A percentile compares a stretch with the other conserved stretches of the same genome.
Evolutionary conservation across 208 protist species (phyloP).

Genomic region (Leishmania aethiopica): DNA sequence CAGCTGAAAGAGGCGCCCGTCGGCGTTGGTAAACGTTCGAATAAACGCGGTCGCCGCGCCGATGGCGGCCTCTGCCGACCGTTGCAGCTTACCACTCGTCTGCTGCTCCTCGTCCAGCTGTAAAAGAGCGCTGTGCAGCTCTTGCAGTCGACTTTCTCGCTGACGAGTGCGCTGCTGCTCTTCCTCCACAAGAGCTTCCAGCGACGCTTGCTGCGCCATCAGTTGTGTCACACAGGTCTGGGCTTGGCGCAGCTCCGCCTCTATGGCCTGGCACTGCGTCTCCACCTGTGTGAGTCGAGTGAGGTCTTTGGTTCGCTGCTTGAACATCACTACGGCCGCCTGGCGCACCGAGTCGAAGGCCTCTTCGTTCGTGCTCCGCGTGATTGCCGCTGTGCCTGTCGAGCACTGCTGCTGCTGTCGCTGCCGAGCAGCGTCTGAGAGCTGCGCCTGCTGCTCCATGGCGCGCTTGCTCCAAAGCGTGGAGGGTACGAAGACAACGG

Average conservation of each 20-base stretch:
- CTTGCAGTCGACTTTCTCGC: constrained; percentile 46
- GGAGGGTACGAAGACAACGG: background rate
- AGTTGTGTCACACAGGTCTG: constrained; percentile 41
- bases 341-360: constrained; percentile 73
- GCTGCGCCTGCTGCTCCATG: constrained; percentile 10
- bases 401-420: constrained; percentile 3
- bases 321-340: constrained; percentile 74
- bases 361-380: constrained; percentile 27
- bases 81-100: constrained; percentile 37
- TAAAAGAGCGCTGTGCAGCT: constrained; percentile 53
- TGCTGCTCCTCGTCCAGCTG: constrained; percentile 59
- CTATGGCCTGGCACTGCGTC: constrained; percentile 25
- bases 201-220: constrained; percentile 41
- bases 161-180: constrained; percentile 54
- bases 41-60: constrained; percentile 41
- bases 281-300: constrained; percentile 57
- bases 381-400: background rate
- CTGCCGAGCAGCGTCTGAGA: background rate
- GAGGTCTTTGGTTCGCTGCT: constrained; percentile 85
- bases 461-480: background rate
- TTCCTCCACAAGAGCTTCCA: constrained; percentile 64
- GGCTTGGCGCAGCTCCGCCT: constrained; percentile 30
- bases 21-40: constrained; percentile 24
- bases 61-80: constrained; percentile 38
- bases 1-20: constrained; percentile 42